A percentile compares a stretch with the other conserved stretches of the same genome.
Conservation (phyloP, 1,139 yeast genomes). For the Zygosaccharomyces sapae region DNA sequence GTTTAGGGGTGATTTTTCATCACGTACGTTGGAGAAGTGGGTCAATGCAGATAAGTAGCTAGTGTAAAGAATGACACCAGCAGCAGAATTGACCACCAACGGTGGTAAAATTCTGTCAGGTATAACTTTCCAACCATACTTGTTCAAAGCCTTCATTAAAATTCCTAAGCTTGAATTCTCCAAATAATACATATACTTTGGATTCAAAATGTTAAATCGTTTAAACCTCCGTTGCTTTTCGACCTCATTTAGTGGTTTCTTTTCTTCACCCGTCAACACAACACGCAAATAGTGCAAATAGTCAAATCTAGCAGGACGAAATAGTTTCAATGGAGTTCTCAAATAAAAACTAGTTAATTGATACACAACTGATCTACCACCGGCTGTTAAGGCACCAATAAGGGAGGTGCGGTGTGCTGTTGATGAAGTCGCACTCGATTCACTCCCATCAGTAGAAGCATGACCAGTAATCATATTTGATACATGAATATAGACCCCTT, state of each 20-base stretch:
- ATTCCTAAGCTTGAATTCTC: constrained; percentile 76
- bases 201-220: constrained; percentile 50
- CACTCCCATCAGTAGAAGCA: constrained; percentile 4
- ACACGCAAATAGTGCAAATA: constrained; percentile 66
- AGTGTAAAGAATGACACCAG: constrained; percentile 81
- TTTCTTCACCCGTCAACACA: constrained; percentile 46
- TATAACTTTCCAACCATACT: constrained; percentile 82
- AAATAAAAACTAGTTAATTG: constrained; percentile 75
- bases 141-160: constrained; percentile 61
- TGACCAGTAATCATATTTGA: constrained; percentile 7
- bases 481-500: background rate
- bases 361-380: constrained; percentile 72
- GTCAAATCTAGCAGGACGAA: constrained; percentile 87
- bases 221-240: constrained; percentile 17
- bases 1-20: constrained; percentile 15
- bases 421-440: constrained; percentile 1
- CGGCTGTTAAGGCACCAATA: constrained; percentile 70
- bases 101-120: constrained; percentile 88
- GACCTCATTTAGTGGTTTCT: constrained; percentile 15
- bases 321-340: constrained; percentile 79
- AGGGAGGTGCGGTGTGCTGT: constrained; percentile 18
- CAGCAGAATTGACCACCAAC: constrained; percentile 78
- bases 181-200: constrained; percentile 20
- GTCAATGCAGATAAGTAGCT: constrained; percentile 58
- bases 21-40: constrained; percentile 19